Evolutionary conservation across 495 filamentous ascomycete genomes (phyloP), one percentile per base, ranked within the genome.

Genomic region (Podospora australis): DNA sequence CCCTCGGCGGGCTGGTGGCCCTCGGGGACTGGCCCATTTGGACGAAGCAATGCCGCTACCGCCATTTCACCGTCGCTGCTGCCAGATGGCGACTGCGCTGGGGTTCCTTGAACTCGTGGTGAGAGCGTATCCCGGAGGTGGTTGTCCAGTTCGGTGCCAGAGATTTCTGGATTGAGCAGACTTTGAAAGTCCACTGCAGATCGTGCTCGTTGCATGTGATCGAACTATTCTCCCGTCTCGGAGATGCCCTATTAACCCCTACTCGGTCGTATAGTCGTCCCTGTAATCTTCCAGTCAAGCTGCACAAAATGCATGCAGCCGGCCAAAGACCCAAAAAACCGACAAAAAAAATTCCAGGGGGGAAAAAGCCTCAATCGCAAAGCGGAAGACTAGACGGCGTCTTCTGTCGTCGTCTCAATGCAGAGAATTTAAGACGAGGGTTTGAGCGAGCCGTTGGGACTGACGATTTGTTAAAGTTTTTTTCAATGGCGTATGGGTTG

Each of bases 151-250:
- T n/a, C n/a, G n/a, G n/a, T 58, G 24, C 44, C 21, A 23, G 49
- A 32, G 35, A 64, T 65, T 39, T 81, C 76, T 21, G 80, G 82
- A 59, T 87, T 86, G 65, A 88, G 81, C 60, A 88, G 82, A 75
- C 83, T 85, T 66, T 79, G 82, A 64, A 88, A 86, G 76, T 83
- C 83, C 70, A 82, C 79, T 66, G 82, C 78, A 46, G 82, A 83
- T 57, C 74, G 75, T 72, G 80, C 70, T 65, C 79, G 77, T 73
- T 85, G 81, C 84, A 88, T 88, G 78, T 81, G 82, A 81, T 69
- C 40, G 40, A 23, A n/a, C n/a, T n/a, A n/a, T n/a, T 23, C 59
- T 58, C 55, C 59, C 60, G 53, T 26, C 36, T 40, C 25, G 30
- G 32, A 29, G 39, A 50, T 55, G 45, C 46, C 41, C 38, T 40